Base-by-base conservation (phyloP, 2,329 filamentous ascomycete genomes). In the Verticillium nubilum region DNA sequence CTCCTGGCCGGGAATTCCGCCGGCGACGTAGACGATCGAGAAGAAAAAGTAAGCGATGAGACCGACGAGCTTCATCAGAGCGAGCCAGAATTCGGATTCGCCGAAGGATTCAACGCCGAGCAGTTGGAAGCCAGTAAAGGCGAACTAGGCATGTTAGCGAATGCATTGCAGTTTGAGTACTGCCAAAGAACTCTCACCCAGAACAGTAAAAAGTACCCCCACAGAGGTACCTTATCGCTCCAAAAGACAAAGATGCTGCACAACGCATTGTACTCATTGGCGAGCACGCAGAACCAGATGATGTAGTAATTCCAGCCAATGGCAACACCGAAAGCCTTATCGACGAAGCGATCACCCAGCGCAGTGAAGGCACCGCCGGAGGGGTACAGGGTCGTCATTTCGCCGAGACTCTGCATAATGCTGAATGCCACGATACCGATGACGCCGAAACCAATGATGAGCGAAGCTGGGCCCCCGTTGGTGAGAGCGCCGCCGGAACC, bases 61-160 rank as follows among this genome's bases (percentile, higher is more conserved):
- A 1, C 88, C 87, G 3, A 86, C 70, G 5, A 92, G 80, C 69
- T 93, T 93, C 68, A 92, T 74, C 17, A 88, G 79, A 0, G 89
- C 87, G 59, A 92, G 82, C 88, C 89, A 92, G 68, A 92, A 92
- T 68, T 94, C 90, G 10, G 88, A 85, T 69, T 93, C 90, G 15
- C 90, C 90, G 69, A 92, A 93, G 3, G 87, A 85, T 65, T 87
- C 84, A 1, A 92, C 86, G 1, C 88, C 88, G 1, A 92, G 76
- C 33, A 92, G 78, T 67, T 92, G 90, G 60, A 92, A 85, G 0
- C 75, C 78, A 1, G 87, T 78, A 63, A 92, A 90, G 0, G 85
- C 74, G n/a, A 70, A 73, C 77, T 77, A 29, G 19, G 2, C 1
- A 4, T 2, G 27, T 28, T 42, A 56, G 52, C 12, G 28, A 15